Percentiles rank a stretch among this genome's conserved stretches.
Evolutionary conservation across 2,329 filamentous ascomycete species (phyloP).

Genomic region (Dothideomycetes sp.): DNA sequence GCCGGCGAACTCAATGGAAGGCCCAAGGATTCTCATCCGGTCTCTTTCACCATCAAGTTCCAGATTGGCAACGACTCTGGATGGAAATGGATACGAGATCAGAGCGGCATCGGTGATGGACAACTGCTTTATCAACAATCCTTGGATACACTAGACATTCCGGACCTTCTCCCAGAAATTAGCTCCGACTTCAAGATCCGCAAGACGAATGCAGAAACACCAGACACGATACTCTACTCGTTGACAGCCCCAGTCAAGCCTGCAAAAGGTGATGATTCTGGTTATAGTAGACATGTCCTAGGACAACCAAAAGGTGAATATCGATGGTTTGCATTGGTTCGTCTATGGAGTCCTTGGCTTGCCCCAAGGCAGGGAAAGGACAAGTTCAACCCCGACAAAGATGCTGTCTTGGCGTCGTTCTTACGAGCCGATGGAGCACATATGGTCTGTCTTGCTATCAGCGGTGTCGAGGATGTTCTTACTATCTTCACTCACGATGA

Average conservation of each 20-base stretch:
- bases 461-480: conserved; percentile 61
- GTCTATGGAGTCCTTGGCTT: conserved; percentile 75
- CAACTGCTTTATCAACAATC: conserved; percentile 45
- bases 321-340: conserved; percentile 75
- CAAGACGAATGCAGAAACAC: conserved; percentile 54
- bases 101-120: conserved; percentile 55
- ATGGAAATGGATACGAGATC: conserved; percentile 65
- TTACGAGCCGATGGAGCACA: conserved; percentile 61
- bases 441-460: conserved; percentile 69
- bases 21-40: conserved; percentile 36
- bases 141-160: conserved; percentile 34
- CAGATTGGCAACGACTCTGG: conserved; percentile 41
- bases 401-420: conserved; percentile 71
- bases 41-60: conserved; percentile 65
- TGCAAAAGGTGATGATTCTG: conserved; percentile 50
- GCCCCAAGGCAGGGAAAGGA: conserved; percentile 73
- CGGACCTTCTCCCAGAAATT: conserved; percentile 49
- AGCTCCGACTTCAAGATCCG: conserved; percentile 48
- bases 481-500: conserved; percentile 58
- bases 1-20: conserved; percentile 37
- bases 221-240: conserved; percentile 62
- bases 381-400: conserved; percentile 61
- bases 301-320: conserved; percentile 56
- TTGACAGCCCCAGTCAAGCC: conserved; percentile 48
- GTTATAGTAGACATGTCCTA: conserved; percentile 47